Percentiles rank a stretch among this genome's conserved stretches.
Conservation (phyloP, 768 basidiomycete species). For the Tricholoma sp. region DNA sequence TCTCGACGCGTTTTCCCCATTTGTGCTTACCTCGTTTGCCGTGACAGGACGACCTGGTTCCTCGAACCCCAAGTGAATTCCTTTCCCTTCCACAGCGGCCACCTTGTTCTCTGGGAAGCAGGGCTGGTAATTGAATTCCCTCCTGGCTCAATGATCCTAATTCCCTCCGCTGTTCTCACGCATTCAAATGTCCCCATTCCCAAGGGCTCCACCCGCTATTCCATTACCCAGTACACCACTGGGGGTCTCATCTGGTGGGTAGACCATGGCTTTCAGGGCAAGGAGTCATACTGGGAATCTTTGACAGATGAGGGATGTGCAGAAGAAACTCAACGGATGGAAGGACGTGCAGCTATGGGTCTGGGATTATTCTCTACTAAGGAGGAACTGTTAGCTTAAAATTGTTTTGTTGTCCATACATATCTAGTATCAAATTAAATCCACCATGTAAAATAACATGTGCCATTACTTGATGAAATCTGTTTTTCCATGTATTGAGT, state of each 20-base stretch:
- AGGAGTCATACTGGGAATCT: background rate
- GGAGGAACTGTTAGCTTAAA: background rate
- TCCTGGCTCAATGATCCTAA: background rate
- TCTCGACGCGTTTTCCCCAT: too few species aligned
- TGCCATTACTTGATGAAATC: background rate
- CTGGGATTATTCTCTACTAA: background rate
- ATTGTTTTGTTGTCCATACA: background rate
- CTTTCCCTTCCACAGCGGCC: too few species aligned
- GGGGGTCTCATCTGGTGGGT: background rate
- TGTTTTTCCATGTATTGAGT: background rate
- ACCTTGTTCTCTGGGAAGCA: background rate
- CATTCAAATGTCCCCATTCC: background rate
- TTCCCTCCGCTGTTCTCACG: background rate
- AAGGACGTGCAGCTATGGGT: background rate
- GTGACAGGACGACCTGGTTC: too few species aligned
- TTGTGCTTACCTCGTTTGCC: too few species aligned
- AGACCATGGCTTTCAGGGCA: background rate
- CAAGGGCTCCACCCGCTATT: background rate
- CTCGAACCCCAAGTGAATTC: too few species aligned
- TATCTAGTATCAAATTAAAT: background rate
- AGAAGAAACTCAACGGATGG: background rate
- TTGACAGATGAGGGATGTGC: background rate
- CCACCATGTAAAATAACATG: too few species aligned
- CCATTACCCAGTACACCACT: background rate
- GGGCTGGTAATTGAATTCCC: background rate